Percentiles rank a stretch among this genome's conserved stretches.
These are phyloP conservation scores for Phanerodontia chrysosporium DNA, from an alignment of 768 basidiomycete genomes.

Conservation along the genomic window DNA sequence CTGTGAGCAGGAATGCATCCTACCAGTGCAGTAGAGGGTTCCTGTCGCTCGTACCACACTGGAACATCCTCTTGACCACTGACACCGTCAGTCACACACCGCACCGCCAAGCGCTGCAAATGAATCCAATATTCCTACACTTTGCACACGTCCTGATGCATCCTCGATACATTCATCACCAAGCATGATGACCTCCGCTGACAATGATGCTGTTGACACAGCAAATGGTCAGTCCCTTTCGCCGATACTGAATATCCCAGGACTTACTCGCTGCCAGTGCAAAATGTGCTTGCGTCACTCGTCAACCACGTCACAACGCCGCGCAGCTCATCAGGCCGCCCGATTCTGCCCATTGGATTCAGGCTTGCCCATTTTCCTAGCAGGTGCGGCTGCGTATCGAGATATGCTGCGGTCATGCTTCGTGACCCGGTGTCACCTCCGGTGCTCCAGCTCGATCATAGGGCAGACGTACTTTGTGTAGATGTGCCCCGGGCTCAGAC, in stretches of 20 bases:
- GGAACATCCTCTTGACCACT: no score
- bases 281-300: slow-evolving; percentile 72
- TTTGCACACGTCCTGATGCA: neutral
- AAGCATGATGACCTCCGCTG: slow-evolving; percentile 59
- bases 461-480: slow-evolving; percentile 51
- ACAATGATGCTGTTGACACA: slow-evolving; percentile 47
- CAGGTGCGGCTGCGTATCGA: slow-evolving; percentile 61
- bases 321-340: slow-evolving; percentile 67
- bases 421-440: slow-evolving; percentile 21
- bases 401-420: slow-evolving; percentile 69
- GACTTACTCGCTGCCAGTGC: slow-evolving; percentile 79
- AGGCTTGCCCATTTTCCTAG: slow-evolving; percentile 61
- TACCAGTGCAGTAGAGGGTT: no score
- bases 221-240: slow-evolving; percentile 6
- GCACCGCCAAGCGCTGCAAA: no score
- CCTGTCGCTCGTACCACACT: no score
- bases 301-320: slow-evolving; percentile 72
- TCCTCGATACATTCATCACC: slow-evolving; percentile 35
- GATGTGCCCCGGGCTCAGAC: slow-evolving; percentile 73
- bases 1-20: no score
- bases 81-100: no score
- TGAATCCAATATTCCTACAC: neutral
- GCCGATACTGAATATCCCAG: neutral
- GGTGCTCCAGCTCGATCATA: neutral
- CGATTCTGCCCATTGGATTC: slow-evolving; percentile 71